Evolutionary conservation across 352 stramenopile species (phyloP), one percentile per base, ranked within the genome.

Genomic region (Phytophthora fragariaefolia): DNA sequence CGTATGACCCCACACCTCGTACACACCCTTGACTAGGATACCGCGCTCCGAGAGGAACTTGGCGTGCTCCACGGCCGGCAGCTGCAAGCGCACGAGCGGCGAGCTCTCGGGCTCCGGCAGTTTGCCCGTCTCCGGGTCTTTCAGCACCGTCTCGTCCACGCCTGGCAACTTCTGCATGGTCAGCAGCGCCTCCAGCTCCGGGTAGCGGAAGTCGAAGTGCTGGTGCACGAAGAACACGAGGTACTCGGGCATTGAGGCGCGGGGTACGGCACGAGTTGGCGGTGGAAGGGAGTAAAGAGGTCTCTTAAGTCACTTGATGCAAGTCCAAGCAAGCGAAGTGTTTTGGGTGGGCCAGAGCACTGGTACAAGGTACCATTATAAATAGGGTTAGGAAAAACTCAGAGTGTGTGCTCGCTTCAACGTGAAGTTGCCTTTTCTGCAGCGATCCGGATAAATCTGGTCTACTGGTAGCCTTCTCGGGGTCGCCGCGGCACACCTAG

Each of bases 141-240:
- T 71, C n/a, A 79, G 48, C 17, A 73, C 64, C 8, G 81, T 80
- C 17, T 75, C 61, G 10, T 75, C 72, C 3, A 69, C 47, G 15
- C 74, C 61, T 8, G 58, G 53, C 2, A 94, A 70, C 3, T 73
- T 47, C 49, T 93, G 85, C 60, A 96, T 66, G 43, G 74, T 77
- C 42, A 94, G 71, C 58, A 96, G 63, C 28, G 87, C 83, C 65
- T 92, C 82, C 28, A 96, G 69, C 65, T 96, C 87, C 18, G 87
- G 84, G 57, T 93, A 92, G 18, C 87, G 83, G 69, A 94, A 94
- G 48, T 87, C 76, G 34, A 92, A 93, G 78, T 93, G 85, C 46
- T 85, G 83, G 58, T 93, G 85, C 70, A 93, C 85, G 69, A 91
- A 93, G 65, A 87, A 91, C 22, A 93, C 83, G 54, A 93, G 78